phyloP scores from a whole-genome alignment of 192 early-diverging fungal genomes.

The Coemansia sp. region DNA sequence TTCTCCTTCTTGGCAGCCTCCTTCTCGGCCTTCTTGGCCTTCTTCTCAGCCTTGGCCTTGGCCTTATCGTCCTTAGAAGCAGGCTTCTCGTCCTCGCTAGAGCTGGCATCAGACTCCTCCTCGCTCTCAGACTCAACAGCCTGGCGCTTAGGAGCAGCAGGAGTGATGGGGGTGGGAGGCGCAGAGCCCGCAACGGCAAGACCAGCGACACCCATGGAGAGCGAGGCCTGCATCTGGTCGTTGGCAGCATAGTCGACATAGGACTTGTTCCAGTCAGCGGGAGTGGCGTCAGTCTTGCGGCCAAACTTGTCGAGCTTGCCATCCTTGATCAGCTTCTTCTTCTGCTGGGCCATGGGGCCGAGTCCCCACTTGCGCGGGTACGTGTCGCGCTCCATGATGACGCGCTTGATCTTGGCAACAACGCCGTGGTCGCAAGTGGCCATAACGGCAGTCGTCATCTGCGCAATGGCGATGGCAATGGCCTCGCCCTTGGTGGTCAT shows the following conservation, averaged over 20 bases:
- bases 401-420: slow-evolving; percentile 99
- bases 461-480: slow-evolving; percentile 95
- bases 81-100: slow-evolving; percentile 21
- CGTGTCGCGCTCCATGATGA: slow-evolving; percentile 99
- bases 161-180: not conserved
- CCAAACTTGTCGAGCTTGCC: slow-evolving; percentile 99
- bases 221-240: slow-evolving; percentile 11
- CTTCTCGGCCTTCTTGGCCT: slow-evolving; percentile 28
- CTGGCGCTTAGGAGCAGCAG: slow-evolving; percentile 33
- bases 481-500: slow-evolving; percentile 99
- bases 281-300: slow-evolving; percentile 84
- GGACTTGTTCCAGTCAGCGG: slow-evolving; percentile 77
- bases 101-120: slow-evolving; percentile 36
- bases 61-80: slow-evolving; percentile 9
- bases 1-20: slow-evolving; percentile 44
- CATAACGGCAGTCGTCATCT: slow-evolving; percentile 98
- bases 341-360: slow-evolving; percentile 92
- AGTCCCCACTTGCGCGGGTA: slow-evolving; percentile 98
- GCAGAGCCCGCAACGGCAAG: not conserved
- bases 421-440: slow-evolving; percentile 95
- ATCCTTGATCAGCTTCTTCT: slow-evolving; percentile 98
- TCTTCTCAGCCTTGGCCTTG: slow-evolving; percentile 25
- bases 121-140: slow-evolving; percentile 37
- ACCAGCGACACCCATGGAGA: slow-evolving; percentile 3
- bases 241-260: slow-evolving; percentile 69